phyloP scores from a whole-genome alignment of 225 moss, liverwort and hornwort genomes.

The Ulota crispa region DNA sequence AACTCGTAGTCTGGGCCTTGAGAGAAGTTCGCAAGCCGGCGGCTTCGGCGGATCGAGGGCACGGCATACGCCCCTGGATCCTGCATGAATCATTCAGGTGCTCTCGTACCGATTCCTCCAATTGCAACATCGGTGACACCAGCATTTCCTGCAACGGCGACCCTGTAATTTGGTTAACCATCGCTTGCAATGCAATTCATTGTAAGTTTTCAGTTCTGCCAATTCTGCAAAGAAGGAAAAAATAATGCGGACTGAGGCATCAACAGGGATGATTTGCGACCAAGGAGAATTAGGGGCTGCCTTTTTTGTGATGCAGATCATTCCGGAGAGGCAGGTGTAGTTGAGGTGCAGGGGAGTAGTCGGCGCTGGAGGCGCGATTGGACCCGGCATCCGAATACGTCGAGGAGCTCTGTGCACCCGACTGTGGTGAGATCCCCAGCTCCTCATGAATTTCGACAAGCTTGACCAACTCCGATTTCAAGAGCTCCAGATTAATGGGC shows the following conservation, averaged over 20 bases:
- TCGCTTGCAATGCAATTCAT: too few relatives aligned
- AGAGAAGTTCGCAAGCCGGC: too few relatives aligned
- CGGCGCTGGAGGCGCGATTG: conserved; percentile 24
- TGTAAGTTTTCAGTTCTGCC: too few relatives aligned
- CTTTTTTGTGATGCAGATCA: conserved; percentile 10
- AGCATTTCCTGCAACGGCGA: too few relatives aligned
- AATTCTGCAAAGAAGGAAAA: too few relatives aligned
- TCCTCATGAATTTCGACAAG: conserved; percentile 42
- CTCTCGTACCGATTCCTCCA: too few relatives aligned
- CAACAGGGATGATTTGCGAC: neutral
- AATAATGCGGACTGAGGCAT: neutral
- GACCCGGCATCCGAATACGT: conserved; percentile 21
- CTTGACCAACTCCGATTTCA: conserved; percentile 56
- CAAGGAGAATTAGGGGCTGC: neutral
- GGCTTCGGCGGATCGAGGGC: too few relatives aligned
- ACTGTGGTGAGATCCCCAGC: neutral
- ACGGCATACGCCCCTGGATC: too few relatives aligned
- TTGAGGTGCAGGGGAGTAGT: conserved; percentile 20
- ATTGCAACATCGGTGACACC: too few relatives aligned
- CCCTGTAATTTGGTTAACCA: too few relatives aligned
- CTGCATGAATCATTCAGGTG: too few relatives aligned
- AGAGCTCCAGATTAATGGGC: conserved; percentile 68
- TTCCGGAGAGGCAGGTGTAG: conserved; percentile 24
- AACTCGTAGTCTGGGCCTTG: too few relatives aligned
- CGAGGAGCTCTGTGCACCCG: neutral